Evolutionary conservation across 805 yeast species (phyloP).

Genomic region (Candida suzukii): DNA sequence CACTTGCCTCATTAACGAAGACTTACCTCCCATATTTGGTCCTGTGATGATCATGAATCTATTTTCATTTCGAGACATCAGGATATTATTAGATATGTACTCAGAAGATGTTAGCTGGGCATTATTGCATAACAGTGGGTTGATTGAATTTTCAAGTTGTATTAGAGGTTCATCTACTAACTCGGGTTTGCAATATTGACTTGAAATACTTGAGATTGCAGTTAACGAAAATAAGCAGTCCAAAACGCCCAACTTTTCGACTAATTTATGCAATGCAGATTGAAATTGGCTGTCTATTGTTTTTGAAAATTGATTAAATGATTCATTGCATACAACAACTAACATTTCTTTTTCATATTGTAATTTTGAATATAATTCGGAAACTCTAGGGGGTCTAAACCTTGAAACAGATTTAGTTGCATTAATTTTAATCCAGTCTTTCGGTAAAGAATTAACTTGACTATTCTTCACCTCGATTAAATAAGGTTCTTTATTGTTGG

Average conservation of each 20-base stretch:
- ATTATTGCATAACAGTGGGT: constrained; percentile 22
- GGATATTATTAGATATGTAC: constrained; percentile 64
- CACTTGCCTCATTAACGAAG: constrained; percentile 66
- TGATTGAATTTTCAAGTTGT: constrained; percentile 45
- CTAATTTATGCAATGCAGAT: constrained; percentile 30
- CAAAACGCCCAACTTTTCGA: constrained; percentile 42
- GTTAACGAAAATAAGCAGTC: constrained; percentile 68
- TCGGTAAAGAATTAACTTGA: constrained; percentile 52
- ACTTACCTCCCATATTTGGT: constrained; percentile 87
- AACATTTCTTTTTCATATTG: constrained; percentile 57
- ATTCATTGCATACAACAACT: constrained; percentile 36
- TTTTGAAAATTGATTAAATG: constrained; percentile 34
- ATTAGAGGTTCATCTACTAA: constrained; percentile 42
- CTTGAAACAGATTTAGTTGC: constrained; percentile 65
- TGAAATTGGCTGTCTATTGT: constrained; percentile 31
- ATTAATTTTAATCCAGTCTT: constrained; percentile 70
- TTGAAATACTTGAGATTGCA: constrained; percentile 42
- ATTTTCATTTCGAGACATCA: constrained; percentile 37
- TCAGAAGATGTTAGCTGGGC: constrained; percentile 12
- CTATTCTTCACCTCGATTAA: constrained; percentile 68
- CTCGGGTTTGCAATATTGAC: constrained; percentile 42
- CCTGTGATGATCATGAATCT: constrained; percentile 69
- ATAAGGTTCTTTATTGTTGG: constrained; percentile 60
- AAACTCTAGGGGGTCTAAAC: constrained; percentile 58
- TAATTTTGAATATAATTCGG: constrained; percentile 42